Conservation (phyloP, 129 eudicot genomes). For the Ambrosia artemisiifolia region DNA sequence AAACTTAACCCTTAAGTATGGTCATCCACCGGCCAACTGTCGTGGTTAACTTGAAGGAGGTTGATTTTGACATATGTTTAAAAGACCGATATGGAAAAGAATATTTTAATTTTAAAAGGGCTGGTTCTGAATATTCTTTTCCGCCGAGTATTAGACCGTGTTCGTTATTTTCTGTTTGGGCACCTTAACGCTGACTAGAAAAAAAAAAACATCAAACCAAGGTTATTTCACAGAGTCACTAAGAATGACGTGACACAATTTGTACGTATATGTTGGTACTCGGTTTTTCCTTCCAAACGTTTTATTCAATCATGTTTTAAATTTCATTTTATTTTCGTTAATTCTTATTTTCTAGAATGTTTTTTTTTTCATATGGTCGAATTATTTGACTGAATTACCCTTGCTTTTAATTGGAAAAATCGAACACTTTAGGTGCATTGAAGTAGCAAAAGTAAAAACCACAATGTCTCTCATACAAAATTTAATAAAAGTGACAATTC, state of each 20-base stretch:
- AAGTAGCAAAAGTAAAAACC: too few relatives aligned
- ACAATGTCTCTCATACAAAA: too few relatives aligned
- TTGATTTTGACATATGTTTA: not conserved
- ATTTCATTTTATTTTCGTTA: too few relatives aligned
- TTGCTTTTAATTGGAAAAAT: too few relatives aligned
- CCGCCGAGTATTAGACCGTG: conserved; percentile 13
- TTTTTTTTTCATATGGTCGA: too few relatives aligned
- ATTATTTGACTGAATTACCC: too few relatives aligned
- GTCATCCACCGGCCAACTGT: conserved; percentile 18
- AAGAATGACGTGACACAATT: conserved; percentile 1
- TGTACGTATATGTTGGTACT: not conserved
- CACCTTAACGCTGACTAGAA: conserved; percentile 12
- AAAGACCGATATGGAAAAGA: not conserved
- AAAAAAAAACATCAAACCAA: not conserved
- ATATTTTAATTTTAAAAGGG: conserved; percentile 1
- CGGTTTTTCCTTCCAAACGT: not conserved
- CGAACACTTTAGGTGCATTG: too few relatives aligned
- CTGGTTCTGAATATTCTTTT: not conserved
- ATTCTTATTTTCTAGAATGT: too few relatives aligned
- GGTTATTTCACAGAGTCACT: not conserved
- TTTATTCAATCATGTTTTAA: too few relatives aligned
- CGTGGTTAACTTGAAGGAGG: not conserved
- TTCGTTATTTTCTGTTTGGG: conserved; percentile 17
- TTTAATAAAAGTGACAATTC: too few relatives aligned
- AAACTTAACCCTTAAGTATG: conserved; percentile 20